These are phyloP conservation scores for Pythium aquatile DNA, from an alignment of 352 stramenopile species.

Conservation along the genomic window DNA sequence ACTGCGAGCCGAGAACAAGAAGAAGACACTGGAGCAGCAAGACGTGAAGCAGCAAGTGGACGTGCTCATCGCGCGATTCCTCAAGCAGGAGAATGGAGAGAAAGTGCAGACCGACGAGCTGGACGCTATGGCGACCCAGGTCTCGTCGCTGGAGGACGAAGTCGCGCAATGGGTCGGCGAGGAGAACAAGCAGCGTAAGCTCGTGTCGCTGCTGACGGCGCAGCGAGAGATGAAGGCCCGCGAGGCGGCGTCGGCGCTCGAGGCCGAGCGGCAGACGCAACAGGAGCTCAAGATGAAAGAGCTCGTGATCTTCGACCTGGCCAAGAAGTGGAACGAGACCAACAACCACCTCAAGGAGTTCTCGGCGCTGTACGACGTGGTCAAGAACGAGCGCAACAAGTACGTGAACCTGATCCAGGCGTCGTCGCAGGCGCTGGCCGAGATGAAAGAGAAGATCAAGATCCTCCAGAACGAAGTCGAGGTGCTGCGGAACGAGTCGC, in stretches of 20 bases:
- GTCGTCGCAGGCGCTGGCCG: slow-evolving; percentile 87
- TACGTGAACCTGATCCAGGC: slow-evolving; percentile 95
- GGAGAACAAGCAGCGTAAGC: slow-evolving; percentile 86
- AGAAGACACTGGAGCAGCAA: slow-evolving; percentile 55
- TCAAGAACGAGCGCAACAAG: slow-evolving; percentile 96
- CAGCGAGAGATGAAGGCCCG: slow-evolving; percentile 91
- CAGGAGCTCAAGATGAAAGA: slow-evolving; percentile 93
- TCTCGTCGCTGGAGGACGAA: slow-evolving; percentile 76
- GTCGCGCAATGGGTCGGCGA: slow-evolving; percentile 87
- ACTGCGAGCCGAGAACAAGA: slow-evolving; percentile 66
- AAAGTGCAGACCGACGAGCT: slow-evolving; percentile 67
- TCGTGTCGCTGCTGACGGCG: slow-evolving; percentile 84
- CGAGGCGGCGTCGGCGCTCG: slow-evolving; percentile 73
- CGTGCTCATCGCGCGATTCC: slow-evolving; percentile 84
- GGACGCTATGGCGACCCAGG: slow-evolving; percentile 53
- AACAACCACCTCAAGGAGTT: slow-evolving; percentile 93
- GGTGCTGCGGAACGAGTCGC: slow-evolving; percentile 91
- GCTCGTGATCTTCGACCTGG: slow-evolving; percentile 91
- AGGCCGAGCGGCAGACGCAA: slow-evolving; percentile 80
- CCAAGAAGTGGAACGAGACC: slow-evolving; percentile 94
- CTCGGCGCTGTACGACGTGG: slow-evolving; percentile 92
- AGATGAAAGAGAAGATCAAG: slow-evolving; percentile 97
- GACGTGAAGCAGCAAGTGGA: slow-evolving; percentile 92
- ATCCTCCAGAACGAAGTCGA: slow-evolving; percentile 95
- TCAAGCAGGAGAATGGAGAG: slow-evolving; percentile 86